Conservation (phyloP, 2,329 filamentous ascomycete genomes). For the Botryosphaeria dothidea region DNA sequence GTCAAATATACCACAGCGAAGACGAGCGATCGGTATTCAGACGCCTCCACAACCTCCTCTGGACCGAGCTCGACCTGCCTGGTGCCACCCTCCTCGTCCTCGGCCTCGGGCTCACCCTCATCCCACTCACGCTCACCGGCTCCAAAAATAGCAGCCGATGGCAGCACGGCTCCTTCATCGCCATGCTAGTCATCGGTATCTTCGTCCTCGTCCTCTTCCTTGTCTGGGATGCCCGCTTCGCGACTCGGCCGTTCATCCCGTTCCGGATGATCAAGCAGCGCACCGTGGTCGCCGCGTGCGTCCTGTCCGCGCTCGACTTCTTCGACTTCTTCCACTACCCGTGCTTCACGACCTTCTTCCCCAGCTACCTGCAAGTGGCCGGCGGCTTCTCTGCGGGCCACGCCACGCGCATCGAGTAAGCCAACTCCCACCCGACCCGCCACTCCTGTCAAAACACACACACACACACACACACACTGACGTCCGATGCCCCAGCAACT, state of each 20-base stretch:
- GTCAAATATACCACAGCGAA: neutral
- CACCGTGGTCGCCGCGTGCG: neutral
- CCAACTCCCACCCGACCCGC: neutral
- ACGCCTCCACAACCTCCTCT: neutral
- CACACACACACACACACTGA: neutral
- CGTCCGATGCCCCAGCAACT: neutral
- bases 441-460: no score
- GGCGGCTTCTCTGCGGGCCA: neutral
- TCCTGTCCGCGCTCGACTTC: neutral
- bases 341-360: neutral
- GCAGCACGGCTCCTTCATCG: neutral
- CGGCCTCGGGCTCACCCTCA: neutral
- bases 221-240: neutral
- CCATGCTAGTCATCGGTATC: neutral
- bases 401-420: neutral
- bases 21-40: neutral
- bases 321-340: neutral
- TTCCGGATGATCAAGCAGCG: neutral
- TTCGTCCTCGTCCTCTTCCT: neutral
- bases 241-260: neutral
- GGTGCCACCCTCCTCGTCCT: neutral
- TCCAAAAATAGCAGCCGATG: neutral
- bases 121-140: neutral
- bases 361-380: neutral
- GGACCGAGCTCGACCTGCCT: neutral